phyloP scores from a whole-genome alignment of 306 rosid species.

The Quercus glauca region DNA sequence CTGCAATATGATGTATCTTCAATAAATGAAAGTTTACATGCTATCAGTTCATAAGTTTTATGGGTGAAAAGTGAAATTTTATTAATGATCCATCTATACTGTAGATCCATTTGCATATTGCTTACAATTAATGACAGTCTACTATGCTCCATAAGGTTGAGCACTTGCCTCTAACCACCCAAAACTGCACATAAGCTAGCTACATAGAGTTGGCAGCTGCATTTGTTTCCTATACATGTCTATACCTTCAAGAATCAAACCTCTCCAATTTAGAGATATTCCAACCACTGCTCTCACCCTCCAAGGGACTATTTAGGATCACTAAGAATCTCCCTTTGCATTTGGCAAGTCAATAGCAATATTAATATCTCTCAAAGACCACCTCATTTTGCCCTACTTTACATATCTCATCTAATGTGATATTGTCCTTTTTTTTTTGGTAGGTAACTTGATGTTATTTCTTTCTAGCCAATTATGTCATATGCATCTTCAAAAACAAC shows the following conservation, averaged over 20 bases:
- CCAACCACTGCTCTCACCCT: slow-evolving; percentile 1
- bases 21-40: not conserved
- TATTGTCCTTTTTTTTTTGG: no score
- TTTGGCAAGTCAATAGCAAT: not conserved
- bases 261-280: not conserved
- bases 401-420: no score
- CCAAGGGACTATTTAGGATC: not conserved
- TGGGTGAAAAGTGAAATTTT: not conserved
- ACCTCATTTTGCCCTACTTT: no score
- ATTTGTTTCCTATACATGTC: not conserved
- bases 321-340: not conserved
- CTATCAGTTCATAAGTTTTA: not conserved
- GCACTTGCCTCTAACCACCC: slow-evolving; percentile 5
- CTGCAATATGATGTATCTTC: not conserved
- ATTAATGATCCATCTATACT: slow-evolving; percentile 4
- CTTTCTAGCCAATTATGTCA: not conserved
- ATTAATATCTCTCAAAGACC: not conserved
- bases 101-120: slow-evolving; percentile 12
- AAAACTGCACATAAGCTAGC: slow-evolving; percentile 13
- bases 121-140: not conserved
- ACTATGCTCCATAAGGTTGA: not conserved
- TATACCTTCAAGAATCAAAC: not conserved
- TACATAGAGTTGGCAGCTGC: slow-evolving; percentile 10
- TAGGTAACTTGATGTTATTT: not conserved
- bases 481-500: not conserved